Evolutionary conservation across 306 rosid species (phyloP).

Genomic region (Acmispon strigosus): DNA sequence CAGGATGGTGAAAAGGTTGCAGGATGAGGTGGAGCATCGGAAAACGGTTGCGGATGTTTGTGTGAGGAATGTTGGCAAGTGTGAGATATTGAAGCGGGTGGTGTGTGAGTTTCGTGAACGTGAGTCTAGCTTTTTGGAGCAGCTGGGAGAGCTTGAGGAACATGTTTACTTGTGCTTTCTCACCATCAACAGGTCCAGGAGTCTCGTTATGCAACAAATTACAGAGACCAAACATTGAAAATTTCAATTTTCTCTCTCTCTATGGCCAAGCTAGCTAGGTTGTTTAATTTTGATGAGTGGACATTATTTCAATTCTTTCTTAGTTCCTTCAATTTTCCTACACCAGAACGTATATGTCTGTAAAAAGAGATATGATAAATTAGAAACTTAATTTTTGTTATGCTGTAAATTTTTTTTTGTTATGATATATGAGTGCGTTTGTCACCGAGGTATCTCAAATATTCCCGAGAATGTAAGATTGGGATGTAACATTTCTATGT

Average conservation of each 20-base stretch:
- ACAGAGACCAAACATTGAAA: not conserved
- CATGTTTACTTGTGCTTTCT: slow-evolving; percentile 76
- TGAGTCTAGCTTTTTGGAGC: slow-evolving; percentile 60
- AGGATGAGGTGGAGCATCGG: slow-evolving; percentile 66
- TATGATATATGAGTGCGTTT: too few species aligned
- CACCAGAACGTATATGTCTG: not conserved
- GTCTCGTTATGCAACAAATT: slow-evolving; percentile 50
- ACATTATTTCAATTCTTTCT: not conserved
- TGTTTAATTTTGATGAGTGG: not conserved
- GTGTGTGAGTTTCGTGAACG: slow-evolving; percentile 43
- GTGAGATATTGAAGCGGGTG: slow-evolving; percentile 48
- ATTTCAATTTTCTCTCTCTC: not conserved
- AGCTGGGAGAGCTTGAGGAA: slow-evolving; percentile 75
- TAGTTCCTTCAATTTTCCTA: not conserved
- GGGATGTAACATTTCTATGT: too few species aligned
- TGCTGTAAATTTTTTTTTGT: too few species aligned
- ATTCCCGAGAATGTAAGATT: too few species aligned
- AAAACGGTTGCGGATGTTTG: slow-evolving; percentile 45
- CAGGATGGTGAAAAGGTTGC: slow-evolving; percentile 60
- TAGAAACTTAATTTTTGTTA: too few species aligned
- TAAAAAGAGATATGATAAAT: not conserved
- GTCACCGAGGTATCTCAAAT: too few species aligned
- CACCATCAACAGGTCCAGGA: slow-evolving; percentile 69
- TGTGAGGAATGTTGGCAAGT: slow-evolving; percentile 39
- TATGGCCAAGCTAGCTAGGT: not conserved